phyloP scores from a whole-genome alignment of 768 basidiomycete species.

The Amanita exitialis region DNA sequence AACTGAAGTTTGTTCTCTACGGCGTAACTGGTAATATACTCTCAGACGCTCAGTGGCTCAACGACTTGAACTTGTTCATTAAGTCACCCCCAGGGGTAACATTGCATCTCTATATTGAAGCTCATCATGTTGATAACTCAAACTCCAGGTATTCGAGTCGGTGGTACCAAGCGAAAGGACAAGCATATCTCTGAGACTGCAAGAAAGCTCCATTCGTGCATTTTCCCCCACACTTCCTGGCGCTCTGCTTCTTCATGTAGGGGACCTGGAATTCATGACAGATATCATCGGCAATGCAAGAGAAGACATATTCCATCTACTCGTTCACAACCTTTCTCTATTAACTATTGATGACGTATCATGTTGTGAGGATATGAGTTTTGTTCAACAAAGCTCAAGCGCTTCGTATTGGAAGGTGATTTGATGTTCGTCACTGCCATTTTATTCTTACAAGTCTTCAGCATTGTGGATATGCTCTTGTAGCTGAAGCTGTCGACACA shows the following conservation, averaged over 20 bases:
- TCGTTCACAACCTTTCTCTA: conserved; percentile 37
- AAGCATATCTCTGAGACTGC: conserved; percentile 48
- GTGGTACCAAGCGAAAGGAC: conserved; percentile 89
- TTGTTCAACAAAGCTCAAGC: conserved; percentile 17
- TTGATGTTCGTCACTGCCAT: background rate
- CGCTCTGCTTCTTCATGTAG: conserved; percentile 55
- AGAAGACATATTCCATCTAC: conserved; percentile 40
- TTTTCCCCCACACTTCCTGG: conserved; percentile 52
- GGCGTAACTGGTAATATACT: conserved; percentile 55
- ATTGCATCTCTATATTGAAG: conserved; percentile 17
- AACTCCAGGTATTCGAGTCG: conserved; percentile 70
- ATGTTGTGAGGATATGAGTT: conserved; percentile 3
- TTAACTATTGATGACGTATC: conserved; percentile 27
- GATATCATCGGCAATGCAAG: conserved; percentile 61
- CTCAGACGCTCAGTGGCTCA: conserved; percentile 52
- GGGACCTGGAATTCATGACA: conserved; percentile 59
- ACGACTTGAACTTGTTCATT: conserved; percentile 51
- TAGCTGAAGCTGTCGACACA: background rate
- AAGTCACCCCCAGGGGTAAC: conserved; percentile 86
- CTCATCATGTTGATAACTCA: background rate
- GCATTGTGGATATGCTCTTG: conserved; percentile 55
- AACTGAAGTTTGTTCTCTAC: conserved; percentile 50
- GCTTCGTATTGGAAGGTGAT: conserved; percentile 57
- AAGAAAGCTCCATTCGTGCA: conserved; percentile 57
- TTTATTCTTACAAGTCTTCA: background rate